Evolutionary conservation across 371 early-diverging fungal species (phyloP), one percentile per base, ranked within the genome.

Genomic region (Gilbertella persicaria): DNA sequence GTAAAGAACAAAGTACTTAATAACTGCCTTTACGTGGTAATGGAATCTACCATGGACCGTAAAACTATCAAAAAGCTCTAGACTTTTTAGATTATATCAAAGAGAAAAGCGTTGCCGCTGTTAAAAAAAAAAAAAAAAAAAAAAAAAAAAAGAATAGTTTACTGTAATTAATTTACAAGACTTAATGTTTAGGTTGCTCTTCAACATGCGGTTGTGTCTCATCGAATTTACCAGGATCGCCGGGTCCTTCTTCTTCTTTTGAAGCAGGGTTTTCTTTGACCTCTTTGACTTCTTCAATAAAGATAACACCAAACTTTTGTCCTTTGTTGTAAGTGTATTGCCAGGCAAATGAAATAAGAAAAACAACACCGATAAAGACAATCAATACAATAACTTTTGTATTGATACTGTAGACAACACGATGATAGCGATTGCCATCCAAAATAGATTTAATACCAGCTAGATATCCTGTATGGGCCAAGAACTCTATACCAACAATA

Each of bases 401-500:
- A 2, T 46, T 16, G 19, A 63, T 44, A 4, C 7, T 7, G 41
- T 63, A 63, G 9, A 58, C 44, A n/a, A 63, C 58, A 16, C 30
- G 53, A 17, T 63, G 57, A 14, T 58, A 57, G 3, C 26, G 36
- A 21, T 63, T 63, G 5, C 58, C 58, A 24, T 63, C 58, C 44
- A 63, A 41, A 0, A 63, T 35, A 4, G 48, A 44, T 13, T 63
- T 57, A 33, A 58, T 39, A 10, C 63, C 63, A 28, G 63, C 63
- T 21, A 63, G 7, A 26, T 58, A 63, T 6, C 63, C 63, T 2
- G 63, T 63, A 10, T 58, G 57, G 0, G 63, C 63, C 21, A 63
- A 29, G 13, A 57, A 55, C 7, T 75, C 75, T 16, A 75, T 44
- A 9, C 65, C 75, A 2, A 68, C 45, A 12, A 71, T 55, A 35